phyloP scores from a whole-genome alignment of 1,284 basidiomycete genomes.

The Marasmius fiardii region DNA sequence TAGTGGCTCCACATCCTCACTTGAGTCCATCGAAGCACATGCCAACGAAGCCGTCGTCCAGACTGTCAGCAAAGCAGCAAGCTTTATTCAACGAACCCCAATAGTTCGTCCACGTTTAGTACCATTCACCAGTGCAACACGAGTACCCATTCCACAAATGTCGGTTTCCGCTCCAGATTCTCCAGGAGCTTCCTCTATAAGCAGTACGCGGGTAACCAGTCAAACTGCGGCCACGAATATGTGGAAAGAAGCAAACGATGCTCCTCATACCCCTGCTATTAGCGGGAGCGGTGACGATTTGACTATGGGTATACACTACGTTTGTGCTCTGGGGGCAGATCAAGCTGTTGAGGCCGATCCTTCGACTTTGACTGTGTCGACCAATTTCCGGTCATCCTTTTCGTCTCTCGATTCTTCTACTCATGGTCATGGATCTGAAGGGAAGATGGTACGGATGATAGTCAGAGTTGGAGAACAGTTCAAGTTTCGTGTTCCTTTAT shows the following conservation, averaged over 20 bases:
- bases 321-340: conserved; percentile 60
- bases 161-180: conserved; percentile 29
- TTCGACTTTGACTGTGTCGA: conserved; percentile 33
- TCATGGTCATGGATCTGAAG: conserved; percentile 27
- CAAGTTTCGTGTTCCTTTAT: conserved; percentile 51
- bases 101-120: conserved; percentile 58
- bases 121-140: conserved; percentile 65
- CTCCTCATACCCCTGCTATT: conserved; percentile 20
- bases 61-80: conserved; percentile 43
- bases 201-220: conserved; percentile 49
- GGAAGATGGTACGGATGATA: conserved; percentile 42
- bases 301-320: conserved; percentile 63
- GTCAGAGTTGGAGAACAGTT: conserved; percentile 59
- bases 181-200: conserved; percentile 20
- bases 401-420: conserved; percentile 60
- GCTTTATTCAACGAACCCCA: conserved; percentile 25
- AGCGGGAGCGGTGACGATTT: conserved; percentile 54
- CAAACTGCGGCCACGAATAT: conserved; percentile 67
- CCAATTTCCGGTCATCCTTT: conserved; percentile 50
- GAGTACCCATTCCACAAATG: conserved; percentile 57
- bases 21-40: conserved; percentile 31
- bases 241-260: conserved; percentile 29
- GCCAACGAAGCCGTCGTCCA: conserved; percentile 47
- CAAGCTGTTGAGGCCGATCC: conserved; percentile 23
- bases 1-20: conserved; percentile 30